phyloP scores from a whole-genome alignment of 495 filamentous ascomycete genomes.

The Beverwykella pulmonaria region DNA sequence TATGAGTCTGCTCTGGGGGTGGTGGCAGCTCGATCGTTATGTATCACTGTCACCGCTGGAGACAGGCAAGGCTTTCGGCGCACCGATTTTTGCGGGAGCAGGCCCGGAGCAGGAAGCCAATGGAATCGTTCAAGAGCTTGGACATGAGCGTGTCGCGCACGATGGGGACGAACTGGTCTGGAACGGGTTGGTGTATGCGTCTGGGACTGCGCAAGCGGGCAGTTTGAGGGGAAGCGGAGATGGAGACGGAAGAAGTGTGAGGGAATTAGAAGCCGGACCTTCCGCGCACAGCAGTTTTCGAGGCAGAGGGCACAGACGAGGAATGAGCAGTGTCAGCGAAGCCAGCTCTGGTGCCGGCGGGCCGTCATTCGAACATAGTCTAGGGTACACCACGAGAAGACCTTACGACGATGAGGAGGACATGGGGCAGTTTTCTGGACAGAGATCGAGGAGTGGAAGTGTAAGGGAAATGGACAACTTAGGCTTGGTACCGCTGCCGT shows the following conservation, averaged over 20 bases:
- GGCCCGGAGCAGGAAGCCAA: constrained; percentile 25
- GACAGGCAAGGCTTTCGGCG: constrained; percentile 34
- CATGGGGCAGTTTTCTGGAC: not conserved
- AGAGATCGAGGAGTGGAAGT: constrained; percentile 4
- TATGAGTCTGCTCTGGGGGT: constrained; percentile 29
- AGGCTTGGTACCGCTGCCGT: not conserved
- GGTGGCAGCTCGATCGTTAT: constrained; percentile 26
- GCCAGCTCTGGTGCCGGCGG: not conserved
- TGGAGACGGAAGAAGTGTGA: not conserved
- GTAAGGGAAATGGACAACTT: not conserved
- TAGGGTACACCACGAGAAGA: constrained; percentile 4
- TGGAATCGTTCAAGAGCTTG: constrained; percentile 26
- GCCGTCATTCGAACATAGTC: constrained; percentile 17
- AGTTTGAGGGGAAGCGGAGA: not conserved
- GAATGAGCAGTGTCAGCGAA: constrained; percentile 17
- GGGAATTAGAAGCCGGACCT: not conserved
- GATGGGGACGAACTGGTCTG: constrained; percentile 33
- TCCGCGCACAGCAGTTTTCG: not conserved
- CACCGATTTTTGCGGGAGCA: constrained; percentile 21
- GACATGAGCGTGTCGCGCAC: constrained; percentile 28
- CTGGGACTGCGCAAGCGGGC: not conserved
- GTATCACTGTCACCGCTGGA: constrained; percentile 29
- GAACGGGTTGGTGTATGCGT: constrained; percentile 29
- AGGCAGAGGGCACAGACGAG: constrained; percentile 7
- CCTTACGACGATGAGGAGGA: constrained; percentile 11